phyloP scores from a whole-genome alignment of 2,329 filamentous ascomycete genomes.

The Botryosphaeria dothidea region DNA sequence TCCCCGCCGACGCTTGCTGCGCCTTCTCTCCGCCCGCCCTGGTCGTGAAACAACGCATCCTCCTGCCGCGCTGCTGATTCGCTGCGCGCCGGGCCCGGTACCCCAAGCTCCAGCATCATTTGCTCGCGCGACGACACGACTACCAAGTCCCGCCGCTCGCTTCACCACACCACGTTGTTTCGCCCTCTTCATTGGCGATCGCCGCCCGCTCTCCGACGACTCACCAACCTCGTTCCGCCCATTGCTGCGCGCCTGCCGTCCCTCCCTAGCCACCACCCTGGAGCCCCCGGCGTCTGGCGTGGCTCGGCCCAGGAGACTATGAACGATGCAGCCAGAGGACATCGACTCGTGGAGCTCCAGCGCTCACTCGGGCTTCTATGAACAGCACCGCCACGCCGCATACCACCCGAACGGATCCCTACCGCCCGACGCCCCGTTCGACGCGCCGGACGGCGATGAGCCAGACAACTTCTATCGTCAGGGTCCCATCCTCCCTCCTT shows the following conservation, averaged over 20 bases:
- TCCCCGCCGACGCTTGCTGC: background rate
- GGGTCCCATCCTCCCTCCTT: slow-evolving; percentile 8
- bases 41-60: slow-evolving; percentile 20
- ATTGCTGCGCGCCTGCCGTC: background rate
- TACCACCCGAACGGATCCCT: slow-evolving; percentile 17
- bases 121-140: slow-evolving; percentile 21
- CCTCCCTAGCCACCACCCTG: slow-evolving; percentile 19
- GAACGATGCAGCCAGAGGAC: slow-evolving; percentile 18
- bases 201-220: slow-evolving; percentile 14
- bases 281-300: slow-evolving; percentile 21
- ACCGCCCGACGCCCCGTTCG: slow-evolving; percentile 9
- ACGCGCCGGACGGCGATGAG: slow-evolving; percentile 13
- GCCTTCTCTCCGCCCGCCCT: slow-evolving; percentile 14
- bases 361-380: slow-evolving; percentile 12
- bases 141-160: slow-evolving; percentile 12
- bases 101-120: slow-evolving; percentile 19
- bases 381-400: slow-evolving; percentile 12
- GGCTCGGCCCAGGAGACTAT: slow-evolving; percentile 20
- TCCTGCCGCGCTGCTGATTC: slow-evolving; percentile 20
- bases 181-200: slow-evolving; percentile 19
- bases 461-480: slow-evolving; percentile 20
- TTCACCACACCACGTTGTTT: slow-evolving; percentile 8
- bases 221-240: slow-evolving; percentile 10
- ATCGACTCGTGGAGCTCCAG: slow-evolving; percentile 17
- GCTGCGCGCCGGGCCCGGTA: slow-evolving; percentile 15